phyloP scores from a whole-genome alignment of 1,284 basidiomycete species.

The Heterobasidion parviporum region DNA sequence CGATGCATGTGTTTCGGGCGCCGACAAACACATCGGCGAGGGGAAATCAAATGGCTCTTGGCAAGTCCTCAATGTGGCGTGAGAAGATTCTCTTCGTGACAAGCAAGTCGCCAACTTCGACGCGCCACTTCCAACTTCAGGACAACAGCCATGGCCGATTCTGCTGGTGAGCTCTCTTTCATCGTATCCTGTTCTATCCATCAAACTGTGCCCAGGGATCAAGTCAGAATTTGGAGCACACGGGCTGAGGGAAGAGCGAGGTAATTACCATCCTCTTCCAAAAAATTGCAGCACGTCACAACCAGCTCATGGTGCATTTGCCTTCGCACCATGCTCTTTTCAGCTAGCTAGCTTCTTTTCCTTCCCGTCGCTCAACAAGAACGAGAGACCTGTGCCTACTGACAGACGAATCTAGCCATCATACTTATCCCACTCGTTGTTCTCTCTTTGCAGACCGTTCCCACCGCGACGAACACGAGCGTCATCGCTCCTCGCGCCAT shows the following conservation, averaged over 20 bases:
- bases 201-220: neutral
- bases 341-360: slow-evolving; percentile 40
- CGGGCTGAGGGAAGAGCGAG: slow-evolving; percentile 14
- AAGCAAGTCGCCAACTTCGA: no score
- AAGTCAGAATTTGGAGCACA: neutral
- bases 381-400: slow-evolving; percentile 15
- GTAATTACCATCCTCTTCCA: slow-evolving; percentile 15
- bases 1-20: neutral
- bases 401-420: slow-evolving; percentile 15
- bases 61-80: no score
- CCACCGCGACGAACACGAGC: slow-evolving; percentile 6
- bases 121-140: neutral
- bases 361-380: slow-evolving; percentile 6
- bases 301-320: slow-evolving; percentile 57
- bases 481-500: slow-evolving; percentile 25
- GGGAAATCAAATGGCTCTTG: no score
- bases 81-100: no score
- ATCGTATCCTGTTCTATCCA: neutral
- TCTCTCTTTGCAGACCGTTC: slow-evolving; percentile 20
- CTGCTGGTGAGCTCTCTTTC: neutral
- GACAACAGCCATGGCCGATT: neutral
- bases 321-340: slow-evolving; percentile 47
- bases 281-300: slow-evolving; percentile 19
- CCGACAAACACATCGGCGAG: neutral
- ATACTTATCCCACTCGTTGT: slow-evolving; percentile 20